A percentile compares a stretch with the other conserved stretches of the same genome.
Evolutionary conservation across 2,329 filamentous ascomycete genomes (phyloP).

Genomic region (Pseudonectria buxi): DNA sequence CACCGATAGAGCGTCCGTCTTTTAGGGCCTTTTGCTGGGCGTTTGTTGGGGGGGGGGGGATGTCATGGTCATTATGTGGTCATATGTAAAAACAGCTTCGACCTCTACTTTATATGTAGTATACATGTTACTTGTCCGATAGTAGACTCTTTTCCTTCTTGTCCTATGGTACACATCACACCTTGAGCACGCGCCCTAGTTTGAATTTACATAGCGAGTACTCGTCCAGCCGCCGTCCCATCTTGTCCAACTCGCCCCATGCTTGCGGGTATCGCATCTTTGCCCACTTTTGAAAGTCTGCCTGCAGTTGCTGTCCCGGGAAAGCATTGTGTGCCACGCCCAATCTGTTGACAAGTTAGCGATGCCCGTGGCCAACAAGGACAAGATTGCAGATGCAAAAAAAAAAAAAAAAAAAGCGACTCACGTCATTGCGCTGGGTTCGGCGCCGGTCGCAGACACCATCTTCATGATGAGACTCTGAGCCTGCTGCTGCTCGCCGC

Average conservation of each 20-base stretch:
- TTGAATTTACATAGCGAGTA: constrained; percentile 44
- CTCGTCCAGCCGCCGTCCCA: constrained; percentile 39
- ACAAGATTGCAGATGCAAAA: neutral
- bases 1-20: constrained; percentile 8
- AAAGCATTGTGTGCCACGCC: constrained; percentile 71
- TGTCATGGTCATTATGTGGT: constrained; percentile 21
- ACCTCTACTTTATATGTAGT: constrained; percentile 28
- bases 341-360: constrained; percentile 45
- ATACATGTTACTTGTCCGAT: constrained; percentile 27
- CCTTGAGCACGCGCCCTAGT: constrained; percentile 40
- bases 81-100: constrained; percentile 31
- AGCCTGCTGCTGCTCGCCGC: constrained; percentile 63
- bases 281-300: constrained; percentile 68
- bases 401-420: constrained; percentile 22
- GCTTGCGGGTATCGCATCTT: constrained; percentile 57
- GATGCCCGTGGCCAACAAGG: neutral
- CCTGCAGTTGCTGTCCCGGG: constrained; percentile 57
- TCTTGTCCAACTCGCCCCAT: constrained; percentile 60
- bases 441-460: constrained; percentile 57
- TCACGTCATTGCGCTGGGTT: constrained; percentile 65
- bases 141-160: constrained; percentile 15
- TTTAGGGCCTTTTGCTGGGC: constrained; percentile 4
- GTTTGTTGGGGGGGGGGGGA: constrained; percentile 10
- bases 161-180: constrained; percentile 34
- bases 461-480: constrained; percentile 60